Base-by-base conservation (phyloP, 2,329 filamentous ascomycete genomes). In the Diaporthe velutina region DNA sequence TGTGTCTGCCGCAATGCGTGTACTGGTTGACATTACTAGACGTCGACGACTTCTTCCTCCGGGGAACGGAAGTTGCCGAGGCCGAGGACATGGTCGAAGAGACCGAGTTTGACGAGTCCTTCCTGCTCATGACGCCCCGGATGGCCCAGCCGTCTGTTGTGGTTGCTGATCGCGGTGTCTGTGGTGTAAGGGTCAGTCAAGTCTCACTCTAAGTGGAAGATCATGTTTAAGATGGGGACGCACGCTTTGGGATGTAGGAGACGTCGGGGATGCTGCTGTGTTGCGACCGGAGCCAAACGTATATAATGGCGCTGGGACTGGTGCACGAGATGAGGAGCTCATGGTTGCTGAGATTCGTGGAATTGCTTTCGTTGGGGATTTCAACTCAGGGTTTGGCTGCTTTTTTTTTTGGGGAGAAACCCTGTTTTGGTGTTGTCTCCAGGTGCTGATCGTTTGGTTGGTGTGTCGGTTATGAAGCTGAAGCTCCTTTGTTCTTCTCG, bases 1-100 rank as follows among this genome's bases (percentile, higher is more conserved):
- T 87, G 80, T 90, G 88, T 19, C 89, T 84, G 19, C 89, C 89
- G 76, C 89, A 90, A 74, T 88, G 87, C 48, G 88, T 90, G 80
- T 89, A 85, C 55, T 87, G 84, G 76, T 90, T 90, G 77, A 86
- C 74, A 4, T 40, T 68, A 22, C 64, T 52, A 33, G 61, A 52
- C 33, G 73, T 78, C 19, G 71, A 73, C 3, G 75, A 70, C 68
- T 73, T 78, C 61, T 74, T 71, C 28, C 60, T 28, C 19, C 10
- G 45, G 4, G 71, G 71, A 17, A 50, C 33, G n/a, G 75, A 61
- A 9, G 71, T 42, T 38, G 28, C 52, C 38, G 42, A 50, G 19
- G 68, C 66, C 13, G 77, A 73, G 9, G 74, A 58, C 13, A 54
- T 64, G 15, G 64, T 67, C 54, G 75, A 76, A 42, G 28, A 19